Base-by-base conservation (phyloP, 208 protist species). In the Wallacemonas collosoma region DNA sequence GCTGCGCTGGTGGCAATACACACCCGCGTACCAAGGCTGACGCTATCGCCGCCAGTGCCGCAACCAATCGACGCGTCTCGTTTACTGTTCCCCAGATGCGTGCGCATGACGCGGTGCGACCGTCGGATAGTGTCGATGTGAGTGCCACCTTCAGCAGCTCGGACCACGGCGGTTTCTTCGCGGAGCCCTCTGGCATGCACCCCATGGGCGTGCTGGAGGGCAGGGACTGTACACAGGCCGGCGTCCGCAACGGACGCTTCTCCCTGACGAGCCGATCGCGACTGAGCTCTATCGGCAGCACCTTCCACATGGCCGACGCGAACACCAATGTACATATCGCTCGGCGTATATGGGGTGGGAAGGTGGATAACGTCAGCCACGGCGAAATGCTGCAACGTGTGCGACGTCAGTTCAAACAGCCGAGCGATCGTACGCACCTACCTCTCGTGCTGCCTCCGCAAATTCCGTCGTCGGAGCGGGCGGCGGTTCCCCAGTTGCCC, bases 331-430 rank as follows among this genome's bases (percentile, higher is more conserved):
- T 36, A 65, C 60, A 65, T 35, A 51, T 64, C 60, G 77, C 66
- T 57, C 70, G 62, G 9, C 73, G 74, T 43, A 78, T 87, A 7
- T 87, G 82, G 56, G 67, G 67, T 44, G 76, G 68, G 17, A 40
- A 67, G 17, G 54, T 73, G 35, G 58, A 62, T 17, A 65, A 81
- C 40, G 67, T 84, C 43, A 76, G 69, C 26, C 88, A 90, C 43
- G 50, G 79, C 35, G 79, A 83, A 48, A 80, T 94, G 75, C 68
- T 94, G 14, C 71, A 73, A 45, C 73, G 82, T 53, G 82, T 94
- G 44, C 84, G 85, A 1, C 71, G 71, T 36, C 84, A 86, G 39
- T 94, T 94, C 40, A 58, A 78, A 3, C 63, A 44, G 6, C 68
- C 68, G 12, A 56, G 74, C 39, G 54, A 48, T 51, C 48, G 54